phyloP scores from a whole-genome alignment of 225 moss, liverwort and hornwort genomes.

The Ulota crispa region DNA sequence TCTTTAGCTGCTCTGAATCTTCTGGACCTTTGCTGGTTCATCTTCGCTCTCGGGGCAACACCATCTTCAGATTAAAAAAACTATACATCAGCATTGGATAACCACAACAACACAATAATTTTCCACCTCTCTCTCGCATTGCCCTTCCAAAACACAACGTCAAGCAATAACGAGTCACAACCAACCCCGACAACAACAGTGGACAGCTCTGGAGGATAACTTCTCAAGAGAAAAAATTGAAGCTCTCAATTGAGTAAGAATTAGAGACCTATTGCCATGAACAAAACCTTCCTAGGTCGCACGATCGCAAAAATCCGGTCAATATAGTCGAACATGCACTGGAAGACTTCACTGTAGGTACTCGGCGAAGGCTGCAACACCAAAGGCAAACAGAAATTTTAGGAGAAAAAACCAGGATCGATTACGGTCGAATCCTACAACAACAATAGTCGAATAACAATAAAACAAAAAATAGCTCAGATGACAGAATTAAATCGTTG shows the following conservation, averaged over 20 bases:
- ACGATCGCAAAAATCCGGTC: slow-evolving; percentile 94
- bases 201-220: not conserved
- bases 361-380: slow-evolving; percentile 81
- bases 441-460: not conserved
- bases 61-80: slow-evolving; percentile 58
- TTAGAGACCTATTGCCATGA: slow-evolving; percentile 85
- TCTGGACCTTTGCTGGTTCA: slow-evolving; percentile 97
- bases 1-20: slow-evolving; percentile 97
- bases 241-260: not conserved
- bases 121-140: slow-evolving; percentile 1
- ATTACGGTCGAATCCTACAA: not conserved
- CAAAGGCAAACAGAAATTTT: not conserved
- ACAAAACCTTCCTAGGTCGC: slow-evolving; percentile 86
- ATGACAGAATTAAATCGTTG: not conserved
- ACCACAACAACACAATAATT: not conserved
- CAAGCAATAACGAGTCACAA: not conserved
- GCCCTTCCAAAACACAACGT: not conserved
- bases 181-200: slow-evolving; percentile 4
- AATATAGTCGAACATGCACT: slow-evolving; percentile 95
- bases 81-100: not conserved
- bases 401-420: not conserved
- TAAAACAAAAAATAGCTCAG: not conserved
- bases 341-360: slow-evolving; percentile 84
- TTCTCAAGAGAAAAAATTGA: not conserved
- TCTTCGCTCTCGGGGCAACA: slow-evolving; percentile 95